Conservation (phyloP, 2,329 filamentous ascomycete genomes). For the Sclerotinia subarctica region DNA sequence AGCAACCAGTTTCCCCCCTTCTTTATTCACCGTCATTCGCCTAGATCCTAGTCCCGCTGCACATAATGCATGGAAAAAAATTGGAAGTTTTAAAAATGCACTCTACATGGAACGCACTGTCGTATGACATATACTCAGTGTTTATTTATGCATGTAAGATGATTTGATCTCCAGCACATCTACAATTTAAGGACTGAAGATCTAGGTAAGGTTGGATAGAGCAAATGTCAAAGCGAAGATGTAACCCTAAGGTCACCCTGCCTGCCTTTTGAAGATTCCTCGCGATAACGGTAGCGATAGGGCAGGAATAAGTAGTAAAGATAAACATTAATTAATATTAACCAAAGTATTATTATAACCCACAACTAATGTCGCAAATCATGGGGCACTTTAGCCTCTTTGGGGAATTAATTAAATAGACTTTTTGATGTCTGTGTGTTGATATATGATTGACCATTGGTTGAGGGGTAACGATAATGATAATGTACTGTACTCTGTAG, state of each 20-base stretch:
- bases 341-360: not conserved
- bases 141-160: not conserved
- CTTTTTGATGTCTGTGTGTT: not conserved
- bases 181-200: too few relatives aligned
- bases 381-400: not conserved
- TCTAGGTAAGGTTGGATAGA: too few relatives aligned
- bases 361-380: not conserved
- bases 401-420: not conserved
- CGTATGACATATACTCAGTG: constrained; percentile 6
- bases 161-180: not conserved
- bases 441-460: constrained; percentile 1
- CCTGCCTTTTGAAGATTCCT: not conserved
- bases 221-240: not conserved
- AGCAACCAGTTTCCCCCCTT: not conserved
- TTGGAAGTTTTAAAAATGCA: not conserved
- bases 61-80: not conserved
- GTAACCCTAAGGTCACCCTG: not conserved
- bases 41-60: not conserved
- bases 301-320: not conserved
- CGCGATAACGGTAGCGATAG: not conserved
- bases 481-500: not conserved
- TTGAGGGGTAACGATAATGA: not conserved
- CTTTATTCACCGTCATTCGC: not conserved
- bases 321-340: not conserved
- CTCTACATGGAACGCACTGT: not conserved